These are phyloP conservation scores for Beauveria pseudobassiana DNA, from an alignment of 2,329 filamentous ascomycete species.

Conservation along the genomic window DNA sequence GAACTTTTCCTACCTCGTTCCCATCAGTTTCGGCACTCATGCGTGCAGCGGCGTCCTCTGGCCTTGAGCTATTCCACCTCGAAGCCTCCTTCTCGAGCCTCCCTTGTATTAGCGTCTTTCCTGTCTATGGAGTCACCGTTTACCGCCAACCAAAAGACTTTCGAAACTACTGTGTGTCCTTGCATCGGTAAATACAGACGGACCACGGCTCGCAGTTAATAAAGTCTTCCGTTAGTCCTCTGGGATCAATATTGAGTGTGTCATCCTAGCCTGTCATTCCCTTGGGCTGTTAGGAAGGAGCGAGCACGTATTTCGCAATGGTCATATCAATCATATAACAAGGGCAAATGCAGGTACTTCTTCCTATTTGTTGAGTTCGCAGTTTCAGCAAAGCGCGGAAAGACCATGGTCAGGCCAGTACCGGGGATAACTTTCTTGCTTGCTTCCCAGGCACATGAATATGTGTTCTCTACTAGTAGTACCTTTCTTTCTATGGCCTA, in stretches of 20 bases:
- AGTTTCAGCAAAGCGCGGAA: too few species aligned
- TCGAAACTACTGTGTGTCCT: constrained; percentile 17
- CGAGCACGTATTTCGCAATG: too few species aligned
- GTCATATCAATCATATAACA: too few species aligned
- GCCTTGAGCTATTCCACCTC: constrained; percentile 20
- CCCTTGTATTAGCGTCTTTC: constrained; percentile 21
- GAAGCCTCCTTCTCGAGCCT: constrained; percentile 22
- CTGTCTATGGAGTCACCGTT: constrained; percentile 20
- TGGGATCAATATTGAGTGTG: background rate
- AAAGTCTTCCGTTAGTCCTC: constrained; percentile 22
- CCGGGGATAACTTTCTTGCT: too few species aligned
- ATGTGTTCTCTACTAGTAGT: too few species aligned
- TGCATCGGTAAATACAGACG: constrained; percentile 28
- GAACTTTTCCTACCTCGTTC: constrained; percentile 21
- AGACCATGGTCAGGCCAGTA: too few species aligned
- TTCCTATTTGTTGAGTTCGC: too few species aligned
- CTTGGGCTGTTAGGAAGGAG: too few species aligned
- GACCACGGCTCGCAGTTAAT: constrained; percentile 30
- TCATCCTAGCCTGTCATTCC: background rate
- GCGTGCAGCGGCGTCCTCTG: constrained; percentile 15
- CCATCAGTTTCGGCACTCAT: constrained; percentile 19
- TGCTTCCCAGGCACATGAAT: too few species aligned
- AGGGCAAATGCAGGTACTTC: too few species aligned
- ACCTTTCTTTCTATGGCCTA: too few species aligned
- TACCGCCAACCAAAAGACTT: constrained; percentile 33